phyloP scores from a whole-genome alignment of 345 rosid species.

The Dipteronia dyeriana region DNA sequence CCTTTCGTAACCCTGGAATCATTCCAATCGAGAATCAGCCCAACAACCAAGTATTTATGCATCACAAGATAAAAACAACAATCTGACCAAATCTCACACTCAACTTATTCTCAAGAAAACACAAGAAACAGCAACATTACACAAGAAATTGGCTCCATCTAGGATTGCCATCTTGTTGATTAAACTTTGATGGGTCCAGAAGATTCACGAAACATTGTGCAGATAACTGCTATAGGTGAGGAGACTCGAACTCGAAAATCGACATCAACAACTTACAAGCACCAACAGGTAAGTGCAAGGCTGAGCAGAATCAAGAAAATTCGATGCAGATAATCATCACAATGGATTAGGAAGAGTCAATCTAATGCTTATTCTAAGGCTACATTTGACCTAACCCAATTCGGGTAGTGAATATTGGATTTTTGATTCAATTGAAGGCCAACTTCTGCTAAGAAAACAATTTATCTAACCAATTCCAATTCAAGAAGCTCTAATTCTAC shows the following conservation, averaged over 20 bases:
- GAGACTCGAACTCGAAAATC: too few relatives aligned
- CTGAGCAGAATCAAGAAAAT: too few relatives aligned
- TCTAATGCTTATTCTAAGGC: background rate
- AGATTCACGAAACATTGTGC: too few relatives aligned
- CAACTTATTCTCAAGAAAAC: background rate
- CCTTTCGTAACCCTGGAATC: conserved; percentile 56
- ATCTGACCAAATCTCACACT: background rate
- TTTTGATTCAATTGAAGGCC: background rate
- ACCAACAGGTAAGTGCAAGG: too few relatives aligned
- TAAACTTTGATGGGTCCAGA: background rate
- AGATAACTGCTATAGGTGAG: too few relatives aligned
- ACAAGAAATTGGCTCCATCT: background rate
- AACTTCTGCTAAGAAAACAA: background rate
- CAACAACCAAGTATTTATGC: background rate
- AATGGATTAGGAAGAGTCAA: background rate
- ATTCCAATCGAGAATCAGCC: background rate
- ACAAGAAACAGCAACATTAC: too few relatives aligned
- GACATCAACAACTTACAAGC: too few relatives aligned
- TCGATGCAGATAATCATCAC: too few relatives aligned
- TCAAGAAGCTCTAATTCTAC: too few relatives aligned
- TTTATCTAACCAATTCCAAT: background rate
- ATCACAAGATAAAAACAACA: background rate
- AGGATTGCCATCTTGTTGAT: background rate
- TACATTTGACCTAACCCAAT: background rate
- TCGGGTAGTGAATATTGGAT: background rate